Percentiles rank a stretch among this genome's conserved stretches.
Conservation (phyloP, 768 basidiomycete genomes). For the Nevesoporus exiguus region DNA sequence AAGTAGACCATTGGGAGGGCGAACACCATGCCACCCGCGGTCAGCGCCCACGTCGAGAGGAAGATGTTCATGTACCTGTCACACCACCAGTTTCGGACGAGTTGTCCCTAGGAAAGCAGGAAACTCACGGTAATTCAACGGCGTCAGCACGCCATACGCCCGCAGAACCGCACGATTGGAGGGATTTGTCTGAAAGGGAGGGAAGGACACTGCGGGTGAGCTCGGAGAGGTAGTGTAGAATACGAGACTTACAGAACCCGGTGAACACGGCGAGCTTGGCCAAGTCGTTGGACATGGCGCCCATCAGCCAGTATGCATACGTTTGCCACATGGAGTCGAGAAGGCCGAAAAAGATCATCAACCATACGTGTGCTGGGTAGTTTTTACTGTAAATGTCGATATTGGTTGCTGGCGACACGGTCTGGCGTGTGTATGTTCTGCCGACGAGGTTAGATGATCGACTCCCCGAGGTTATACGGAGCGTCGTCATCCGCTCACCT, state of each 20-base stretch:
- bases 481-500: slow-evolving; percentile 38
- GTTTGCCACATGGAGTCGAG: slow-evolving; percentile 88
- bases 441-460: neutral
- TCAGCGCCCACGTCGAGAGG: slow-evolving; percentile 66
- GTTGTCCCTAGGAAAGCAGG: neutral
- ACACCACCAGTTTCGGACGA: neutral
- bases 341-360: slow-evolving; percentile 71
- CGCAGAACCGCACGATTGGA: slow-evolving; percentile 73
- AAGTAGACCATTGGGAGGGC: slow-evolving; percentile 71
- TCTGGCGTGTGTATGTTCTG: slow-evolving; percentile 55
- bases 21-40: slow-evolving; percentile 61
- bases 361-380: slow-evolving; percentile 55
- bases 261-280: slow-evolving; percentile 76
- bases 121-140: slow-evolving; percentile 56
- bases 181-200: slow-evolving; percentile 53
- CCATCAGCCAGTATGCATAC: slow-evolving; percentile 80
- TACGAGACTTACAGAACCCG: slow-evolving; percentile 63
- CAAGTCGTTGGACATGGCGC: slow-evolving; percentile 82
- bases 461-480: neutral
- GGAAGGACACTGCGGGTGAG: neutral
- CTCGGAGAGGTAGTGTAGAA: neutral
- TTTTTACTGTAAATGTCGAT: slow-evolving; percentile 57
- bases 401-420: slow-evolving; percentile 34
- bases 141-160: slow-evolving; percentile 73
- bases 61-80: slow-evolving; percentile 67